These are phyloP conservation scores for Xerocomellus chrysenteron DNA, from an alignment of 768 basidiomycete species.

Conservation along the genomic window DNA sequence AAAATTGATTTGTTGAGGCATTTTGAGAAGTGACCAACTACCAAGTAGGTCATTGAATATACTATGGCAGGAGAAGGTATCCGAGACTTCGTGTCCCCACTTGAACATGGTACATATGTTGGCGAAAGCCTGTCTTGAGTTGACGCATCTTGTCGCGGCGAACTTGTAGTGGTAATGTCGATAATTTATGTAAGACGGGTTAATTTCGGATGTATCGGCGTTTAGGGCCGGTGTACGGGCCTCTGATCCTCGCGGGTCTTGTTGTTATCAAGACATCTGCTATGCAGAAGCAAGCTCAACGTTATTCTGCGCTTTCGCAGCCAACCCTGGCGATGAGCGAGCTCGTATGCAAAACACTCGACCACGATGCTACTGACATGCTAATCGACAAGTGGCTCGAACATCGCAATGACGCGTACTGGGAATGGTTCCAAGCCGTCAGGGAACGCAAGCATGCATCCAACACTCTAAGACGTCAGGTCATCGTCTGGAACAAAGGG, in stretches of 20 bases:
- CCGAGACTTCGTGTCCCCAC: constrained; percentile 18
- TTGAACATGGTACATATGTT: constrained; percentile 19
- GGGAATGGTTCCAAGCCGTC: constrained; percentile 73
- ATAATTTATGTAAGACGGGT: not conserved
- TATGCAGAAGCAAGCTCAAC: constrained; percentile 26
- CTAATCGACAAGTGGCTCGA: constrained; percentile 86
- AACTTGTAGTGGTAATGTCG: not conserved
- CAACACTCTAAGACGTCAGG: constrained; percentile 48
- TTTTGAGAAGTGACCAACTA: no score
- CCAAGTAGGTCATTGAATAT: no score
- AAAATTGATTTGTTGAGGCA: no score
- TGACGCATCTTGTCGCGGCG: not conserved
- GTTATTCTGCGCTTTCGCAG: constrained; percentile 65
- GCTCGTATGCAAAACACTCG: constrained; percentile 74
- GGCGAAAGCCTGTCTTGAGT: not conserved
- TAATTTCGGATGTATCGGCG: constrained; percentile 7
- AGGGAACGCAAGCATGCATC: constrained; percentile 64
- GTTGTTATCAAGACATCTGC: constrained; percentile 15
- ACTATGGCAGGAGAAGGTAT: constrained; percentile 8
- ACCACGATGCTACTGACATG: constrained; percentile 72
- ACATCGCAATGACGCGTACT: constrained; percentile 71
- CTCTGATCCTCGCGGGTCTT: not conserved
- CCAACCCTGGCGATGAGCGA: constrained; percentile 73
- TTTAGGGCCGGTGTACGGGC: constrained; percentile 28
- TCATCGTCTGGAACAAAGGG: constrained; percentile 59